phyloP scores from a whole-genome alignment of 257 asterid genomes.

The Mitragyna speciosa region DNA sequence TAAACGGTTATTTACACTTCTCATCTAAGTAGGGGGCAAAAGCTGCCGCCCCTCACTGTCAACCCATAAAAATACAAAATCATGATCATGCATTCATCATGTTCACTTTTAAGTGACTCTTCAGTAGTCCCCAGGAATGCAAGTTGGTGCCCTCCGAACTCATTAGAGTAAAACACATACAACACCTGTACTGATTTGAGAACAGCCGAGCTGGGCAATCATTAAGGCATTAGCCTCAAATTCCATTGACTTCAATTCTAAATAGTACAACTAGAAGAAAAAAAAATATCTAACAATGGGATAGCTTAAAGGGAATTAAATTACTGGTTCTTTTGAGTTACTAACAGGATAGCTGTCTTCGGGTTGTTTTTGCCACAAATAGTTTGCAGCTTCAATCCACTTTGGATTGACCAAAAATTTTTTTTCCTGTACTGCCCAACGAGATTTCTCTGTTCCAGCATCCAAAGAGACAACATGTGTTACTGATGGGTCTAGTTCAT shows the following conservation, averaged over 20 bases:
- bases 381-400: conserved; percentile 79
- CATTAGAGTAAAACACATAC: background rate
- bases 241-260: background rate
- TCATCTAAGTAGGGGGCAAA: background rate
- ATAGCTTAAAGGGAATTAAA: background rate
- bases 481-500: conserved; percentile 44
- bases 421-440: conserved; percentile 51
- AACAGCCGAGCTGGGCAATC: background rate
- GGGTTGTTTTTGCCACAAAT: conserved; percentile 64
- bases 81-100: background rate
- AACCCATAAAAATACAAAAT: background rate
- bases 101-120: background rate
- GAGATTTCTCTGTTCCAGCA: conserved; percentile 65
- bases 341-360: conserved; percentile 54
- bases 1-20: background rate
- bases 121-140: background rate
- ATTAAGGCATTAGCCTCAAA: background rate
- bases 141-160: background rate
- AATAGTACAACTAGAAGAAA: background rate
- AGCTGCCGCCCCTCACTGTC: background rate
- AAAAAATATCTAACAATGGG: background rate
- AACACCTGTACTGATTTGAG: background rate
- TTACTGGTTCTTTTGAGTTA: background rate
- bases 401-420: conserved; percentile 63
- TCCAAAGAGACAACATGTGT: conserved; percentile 74